Evolutionary conservation across 805 yeast genomes (phyloP).

Genomic region (Candida tallmaniae): DNA sequence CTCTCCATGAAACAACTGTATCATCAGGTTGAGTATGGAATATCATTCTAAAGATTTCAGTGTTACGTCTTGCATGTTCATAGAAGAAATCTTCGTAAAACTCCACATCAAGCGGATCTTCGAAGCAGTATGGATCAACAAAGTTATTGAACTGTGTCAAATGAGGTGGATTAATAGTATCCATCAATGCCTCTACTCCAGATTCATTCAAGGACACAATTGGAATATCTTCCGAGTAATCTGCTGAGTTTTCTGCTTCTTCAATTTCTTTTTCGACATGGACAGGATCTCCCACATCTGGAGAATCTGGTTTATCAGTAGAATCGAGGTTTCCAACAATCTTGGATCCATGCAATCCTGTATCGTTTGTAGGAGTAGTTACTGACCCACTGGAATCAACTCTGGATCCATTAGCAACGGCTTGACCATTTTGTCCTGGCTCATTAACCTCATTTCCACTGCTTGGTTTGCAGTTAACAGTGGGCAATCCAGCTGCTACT

Average conservation of each 20-base stretch:
- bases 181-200: constrained; percentile 39
- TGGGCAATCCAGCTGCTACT: constrained; percentile 26
- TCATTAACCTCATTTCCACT: not conserved
- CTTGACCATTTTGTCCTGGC: not conserved
- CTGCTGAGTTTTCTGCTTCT: constrained; percentile 8
- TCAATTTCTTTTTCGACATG: constrained; percentile 8
- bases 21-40: constrained; percentile 97
- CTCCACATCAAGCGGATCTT: constrained; percentile 78
- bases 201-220: constrained; percentile 41
- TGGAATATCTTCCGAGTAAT: constrained; percentile 26
- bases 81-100: constrained; percentile 87
- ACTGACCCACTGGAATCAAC: not conserved
- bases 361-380: not conserved
- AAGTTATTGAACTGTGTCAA: constrained; percentile 37
- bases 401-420: no score
- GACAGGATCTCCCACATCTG: constrained; percentile 8
- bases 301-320: not conserved
- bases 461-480: not conserved
- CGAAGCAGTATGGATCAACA: constrained; percentile 84
- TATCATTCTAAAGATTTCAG: constrained; percentile 73
- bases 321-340: not conserved
- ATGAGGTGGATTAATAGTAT: constrained; percentile 34
- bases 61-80: constrained; percentile 77
- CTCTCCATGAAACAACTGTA: constrained; percentile 83
- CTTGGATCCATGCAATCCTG: not conserved